Conservation (phyloP, 2,329 filamentous ascomycete genomes). For the Purpureocillium takamizusanense region DNA sequence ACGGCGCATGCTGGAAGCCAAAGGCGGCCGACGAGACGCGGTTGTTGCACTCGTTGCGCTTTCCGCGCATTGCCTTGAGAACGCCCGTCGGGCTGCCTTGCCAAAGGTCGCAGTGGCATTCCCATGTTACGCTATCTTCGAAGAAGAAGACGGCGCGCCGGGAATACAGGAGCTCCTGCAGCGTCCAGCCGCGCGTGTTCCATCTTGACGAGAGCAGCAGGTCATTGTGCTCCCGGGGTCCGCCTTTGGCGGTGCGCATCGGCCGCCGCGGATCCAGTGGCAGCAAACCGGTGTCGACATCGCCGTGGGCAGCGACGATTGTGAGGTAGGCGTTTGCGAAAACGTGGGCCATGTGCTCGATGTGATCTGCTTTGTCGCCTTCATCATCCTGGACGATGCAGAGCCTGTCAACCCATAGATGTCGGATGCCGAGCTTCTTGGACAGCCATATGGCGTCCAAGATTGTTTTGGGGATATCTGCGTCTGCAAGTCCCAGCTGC, state of each 20-base stretch:
- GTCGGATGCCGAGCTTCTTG: conserved; percentile 30
- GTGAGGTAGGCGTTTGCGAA: conserved; percentile 36
- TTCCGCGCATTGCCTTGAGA: conserved; percentile 21
- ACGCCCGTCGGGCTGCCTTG: conserved; percentile 22
- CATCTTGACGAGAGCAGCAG: conserved; percentile 28
- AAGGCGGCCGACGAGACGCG: conserved; percentile 21
- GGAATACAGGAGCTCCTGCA: conserved; percentile 33
- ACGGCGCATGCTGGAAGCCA: conserved; percentile 30
- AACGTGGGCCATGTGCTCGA: conserved; percentile 34
- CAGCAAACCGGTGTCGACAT: conserved; percentile 26
- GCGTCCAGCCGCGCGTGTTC: conserved; percentile 32
- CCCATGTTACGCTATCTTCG: conserved; percentile 32
- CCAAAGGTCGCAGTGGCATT: conserved; percentile 36
- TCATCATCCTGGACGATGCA: conserved; percentile 36
- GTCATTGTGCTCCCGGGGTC: conserved; percentile 24
- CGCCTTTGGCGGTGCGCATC: conserved; percentile 13
- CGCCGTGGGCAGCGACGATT: conserved; percentile 32
- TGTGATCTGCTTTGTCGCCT: conserved; percentile 27
- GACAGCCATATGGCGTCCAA: conserved; percentile 35
- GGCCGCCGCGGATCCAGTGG: conserved; percentile 25
- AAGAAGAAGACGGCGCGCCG: conserved; percentile 34
- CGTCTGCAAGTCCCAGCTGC: conserved; percentile 24
- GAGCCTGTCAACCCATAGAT: conserved; percentile 37
- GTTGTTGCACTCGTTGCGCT: conserved; percentile 21
- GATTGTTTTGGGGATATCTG: conserved; percentile 30